A percentile compares a stretch with the other conserved stretches of the same genome.
These are phyloP conservation scores for Pyrus hybrid DNA, from an alignment of 331 rosid genomes.

Conservation along the genomic window DNA sequence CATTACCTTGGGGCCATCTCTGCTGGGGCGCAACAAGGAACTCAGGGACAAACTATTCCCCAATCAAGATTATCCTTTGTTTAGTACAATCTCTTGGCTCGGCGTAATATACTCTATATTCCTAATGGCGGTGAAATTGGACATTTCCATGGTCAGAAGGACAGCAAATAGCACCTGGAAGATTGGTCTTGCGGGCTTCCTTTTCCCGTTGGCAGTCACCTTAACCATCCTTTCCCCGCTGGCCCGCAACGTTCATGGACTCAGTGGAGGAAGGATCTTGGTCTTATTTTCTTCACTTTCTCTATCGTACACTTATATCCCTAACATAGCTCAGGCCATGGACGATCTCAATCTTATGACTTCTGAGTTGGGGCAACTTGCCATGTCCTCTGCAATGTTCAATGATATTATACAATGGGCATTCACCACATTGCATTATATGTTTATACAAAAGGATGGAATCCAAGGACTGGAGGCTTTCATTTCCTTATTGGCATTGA, in stretches of 20 bases:
- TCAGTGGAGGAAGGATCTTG: not conserved
- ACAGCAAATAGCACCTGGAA: constrained; percentile 28
- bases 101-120: constrained; percentile 25
- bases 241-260: not conserved
- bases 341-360: constrained; percentile 34
- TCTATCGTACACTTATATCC: constrained; percentile 10
- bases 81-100: not conserved
- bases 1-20: constrained; percentile 46
- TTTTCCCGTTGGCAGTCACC: constrained; percentile 4
- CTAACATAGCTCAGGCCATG: constrained; percentile 23
- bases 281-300: not conserved
- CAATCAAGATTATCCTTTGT: constrained; percentile 3
- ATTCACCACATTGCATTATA: fast-evolving
- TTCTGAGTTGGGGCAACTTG: constrained; percentile 48
- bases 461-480: not conserved
- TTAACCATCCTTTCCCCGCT: not conserved
- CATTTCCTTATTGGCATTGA: not conserved
- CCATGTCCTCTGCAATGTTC: constrained; percentile 26
- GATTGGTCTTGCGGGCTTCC: constrained; percentile 24
- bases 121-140: constrained; percentile 35
- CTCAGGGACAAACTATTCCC: not conserved
- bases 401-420: constrained; percentile 8
- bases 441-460: fast-evolving
- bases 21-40: constrained; percentile 16
- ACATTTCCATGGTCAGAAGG: constrained; percentile 5